Evolutionary conservation across 176 grass and related monocot genomes (phyloP).

Genomic region (Cenchrus purpureus): DNA sequence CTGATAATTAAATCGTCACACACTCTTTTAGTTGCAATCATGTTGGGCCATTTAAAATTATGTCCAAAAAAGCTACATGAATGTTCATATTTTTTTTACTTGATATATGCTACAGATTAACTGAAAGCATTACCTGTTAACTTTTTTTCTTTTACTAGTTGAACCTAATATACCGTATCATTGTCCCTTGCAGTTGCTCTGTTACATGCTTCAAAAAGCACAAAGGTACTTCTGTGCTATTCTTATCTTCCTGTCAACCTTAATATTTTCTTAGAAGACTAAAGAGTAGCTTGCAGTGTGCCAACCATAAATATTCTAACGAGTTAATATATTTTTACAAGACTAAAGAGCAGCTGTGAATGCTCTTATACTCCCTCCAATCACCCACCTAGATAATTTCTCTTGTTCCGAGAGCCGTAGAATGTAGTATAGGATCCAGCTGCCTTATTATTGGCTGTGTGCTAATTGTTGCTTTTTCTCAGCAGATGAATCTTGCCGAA

Average conservation of each 20-base stretch:
- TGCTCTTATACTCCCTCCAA: neutral
- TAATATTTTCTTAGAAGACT: neutral
- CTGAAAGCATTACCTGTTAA: neutral
- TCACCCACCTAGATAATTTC: neutral
- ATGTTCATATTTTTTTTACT: constrained; percentile 32
- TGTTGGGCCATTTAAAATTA: neutral
- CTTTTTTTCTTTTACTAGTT: constrained; percentile 22
- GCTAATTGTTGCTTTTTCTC: constrained; percentile 35
- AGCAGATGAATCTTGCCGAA: constrained; percentile 67
- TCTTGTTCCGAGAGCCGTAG: constrained; percentile 5
- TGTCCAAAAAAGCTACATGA: constrained; percentile 12
- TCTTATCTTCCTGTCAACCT: neutral
- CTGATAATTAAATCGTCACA: neutral
- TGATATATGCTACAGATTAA: neutral
- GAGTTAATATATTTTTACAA: neutral
- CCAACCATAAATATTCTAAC: neutral
- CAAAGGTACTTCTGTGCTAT: constrained; percentile 70
- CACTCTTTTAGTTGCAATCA: neutral
- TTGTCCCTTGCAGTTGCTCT: constrained; percentile 78
- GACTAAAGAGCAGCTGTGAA: neutral
- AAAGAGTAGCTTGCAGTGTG: neutral
- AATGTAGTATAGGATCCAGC: neutral
- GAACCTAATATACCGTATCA: constrained; percentile 28
- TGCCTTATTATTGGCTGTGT: constrained; percentile 21
- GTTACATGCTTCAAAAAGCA: constrained; percentile 94